A percentile compares a stretch with the other conserved stretches of the same genome.
These are phyloP conservation scores for Pichia heedii DNA, from an alignment of 805 yeast species.

Conservation along the genomic window DNA sequence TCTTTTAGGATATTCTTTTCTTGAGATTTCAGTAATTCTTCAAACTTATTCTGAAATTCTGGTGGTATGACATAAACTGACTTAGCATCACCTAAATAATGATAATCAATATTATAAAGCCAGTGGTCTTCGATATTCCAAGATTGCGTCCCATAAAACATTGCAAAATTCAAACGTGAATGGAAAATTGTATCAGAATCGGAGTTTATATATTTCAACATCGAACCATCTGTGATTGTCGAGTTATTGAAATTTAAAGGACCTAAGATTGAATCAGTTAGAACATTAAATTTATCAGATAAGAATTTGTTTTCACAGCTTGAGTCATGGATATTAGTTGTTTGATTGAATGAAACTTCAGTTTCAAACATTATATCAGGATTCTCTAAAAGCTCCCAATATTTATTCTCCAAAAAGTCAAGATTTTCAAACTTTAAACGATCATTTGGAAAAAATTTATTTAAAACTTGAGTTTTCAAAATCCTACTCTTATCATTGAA, in stretches of 20 bases:
- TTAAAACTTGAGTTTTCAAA: slow-evolving; percentile 26
- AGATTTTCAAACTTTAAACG: slow-evolving; percentile 8
- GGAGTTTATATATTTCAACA: slow-evolving; percentile 37
- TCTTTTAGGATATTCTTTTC: slow-evolving; percentile 4
- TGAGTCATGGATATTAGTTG: slow-evolving; percentile 32
- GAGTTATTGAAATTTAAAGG: slow-evolving; percentile 56
- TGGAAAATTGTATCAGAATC: slow-evolving; percentile 34
- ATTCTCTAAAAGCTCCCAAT: slow-evolving; percentile 32
- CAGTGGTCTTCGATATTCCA: slow-evolving; percentile 60
- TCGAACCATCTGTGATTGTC: slow-evolving; percentile 39
- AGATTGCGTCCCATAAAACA: slow-evolving; percentile 44
- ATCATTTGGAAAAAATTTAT: slow-evolving; percentile 10
- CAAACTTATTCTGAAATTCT: slow-evolving; percentile 43
- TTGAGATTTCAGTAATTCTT: slow-evolving; percentile 26
- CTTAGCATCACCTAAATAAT: slow-evolving; percentile 45
- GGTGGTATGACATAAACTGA: slow-evolving; percentile 61
- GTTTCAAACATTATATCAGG: slow-evolving; percentile 25
- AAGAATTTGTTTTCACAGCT: slow-evolving; percentile 24
- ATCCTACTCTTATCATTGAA: slow-evolving; percentile 47
- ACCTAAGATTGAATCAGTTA: slow-evolving; percentile 13
- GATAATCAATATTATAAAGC: slow-evolving; percentile 43
- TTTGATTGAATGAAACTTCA: slow-evolving; percentile 28
- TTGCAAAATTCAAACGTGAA: slow-evolving; percentile 41
- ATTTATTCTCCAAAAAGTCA: slow-evolving; percentile 32
- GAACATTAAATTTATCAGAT: slow-evolving; percentile 3